Evolutionary conservation across 305 asterid genomes (phyloP).

Genomic region (Petunia hybrid): DNA sequence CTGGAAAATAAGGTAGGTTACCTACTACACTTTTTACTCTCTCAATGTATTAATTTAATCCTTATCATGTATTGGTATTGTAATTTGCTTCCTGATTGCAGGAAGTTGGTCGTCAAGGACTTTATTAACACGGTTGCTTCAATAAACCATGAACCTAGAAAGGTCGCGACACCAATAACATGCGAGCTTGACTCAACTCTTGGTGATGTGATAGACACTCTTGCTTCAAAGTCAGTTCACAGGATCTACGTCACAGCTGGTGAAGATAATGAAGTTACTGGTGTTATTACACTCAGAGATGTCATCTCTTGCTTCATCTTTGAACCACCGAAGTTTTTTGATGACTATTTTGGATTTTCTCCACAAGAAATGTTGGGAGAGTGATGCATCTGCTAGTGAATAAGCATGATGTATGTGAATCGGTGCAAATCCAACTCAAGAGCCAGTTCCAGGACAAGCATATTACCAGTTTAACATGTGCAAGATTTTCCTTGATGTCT

Average conservation of each 20-base stretch:
- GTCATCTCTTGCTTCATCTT: constrained; percentile 47
- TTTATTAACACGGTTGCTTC: constrained; percentile 56
- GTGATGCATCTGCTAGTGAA: neutral
- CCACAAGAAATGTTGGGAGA: constrained; percentile 6
- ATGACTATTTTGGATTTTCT: constrained; percentile 23
- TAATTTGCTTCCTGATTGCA: constrained; percentile 39
- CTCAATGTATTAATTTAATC: too few relatives aligned
- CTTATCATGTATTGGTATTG: neutral
- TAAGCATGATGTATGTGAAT: neutral
- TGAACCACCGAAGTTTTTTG: constrained; percentile 44
- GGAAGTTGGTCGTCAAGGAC: constrained; percentile 72
- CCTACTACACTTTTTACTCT: too few relatives aligned
- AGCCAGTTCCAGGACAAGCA: too few relatives aligned
- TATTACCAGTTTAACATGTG: neutral
- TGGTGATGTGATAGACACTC: constrained; percentile 38
- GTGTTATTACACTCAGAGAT: constrained; percentile 39
- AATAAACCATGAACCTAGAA: constrained; percentile 46
- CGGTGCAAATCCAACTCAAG: neutral
- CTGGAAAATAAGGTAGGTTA: neutral
- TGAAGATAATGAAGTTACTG: constrained; percentile 33
- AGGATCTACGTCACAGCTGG: constrained; percentile 43
- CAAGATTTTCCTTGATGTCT: constrained; percentile 2
- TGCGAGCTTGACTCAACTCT: constrained; percentile 58
- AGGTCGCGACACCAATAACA: constrained; percentile 60
- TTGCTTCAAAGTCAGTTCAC: constrained; percentile 41